Percentiles rank a stretch among this genome's conserved stretches.
phyloP scores from a whole-genome alignment of 352 stramenopile species.

The Globisporangium perplexum region DNA sequence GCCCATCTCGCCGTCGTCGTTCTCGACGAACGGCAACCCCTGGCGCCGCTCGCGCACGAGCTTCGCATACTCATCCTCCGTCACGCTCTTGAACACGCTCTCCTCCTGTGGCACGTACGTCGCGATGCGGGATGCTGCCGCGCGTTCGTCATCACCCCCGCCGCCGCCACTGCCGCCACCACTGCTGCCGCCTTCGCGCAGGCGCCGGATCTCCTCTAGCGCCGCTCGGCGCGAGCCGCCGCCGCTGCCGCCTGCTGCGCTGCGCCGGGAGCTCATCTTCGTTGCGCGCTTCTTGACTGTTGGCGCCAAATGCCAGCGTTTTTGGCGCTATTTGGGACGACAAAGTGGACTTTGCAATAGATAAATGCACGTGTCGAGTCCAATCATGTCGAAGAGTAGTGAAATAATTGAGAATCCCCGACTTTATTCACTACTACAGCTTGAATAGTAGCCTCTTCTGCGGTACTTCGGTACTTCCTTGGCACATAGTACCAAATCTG shows the following conservation, averaged over 20 bases:
- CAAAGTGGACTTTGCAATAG: background rate
- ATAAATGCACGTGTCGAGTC: background rate
- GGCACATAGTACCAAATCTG: too few species aligned
- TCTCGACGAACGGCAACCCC: constrained; percentile 71
- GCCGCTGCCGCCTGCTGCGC: constrained; percentile 27
- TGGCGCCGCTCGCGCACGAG: constrained; percentile 74
- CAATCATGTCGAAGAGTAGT: background rate
- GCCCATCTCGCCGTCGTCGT: constrained; percentile 80
- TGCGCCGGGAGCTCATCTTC: constrained; percentile 56
- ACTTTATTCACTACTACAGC: too few species aligned
- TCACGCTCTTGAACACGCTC: constrained; percentile 83
- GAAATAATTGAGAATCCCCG: background rate
- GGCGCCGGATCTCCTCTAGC: constrained; percentile 72
- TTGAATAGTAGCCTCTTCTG: too few species aligned
- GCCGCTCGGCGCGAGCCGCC: constrained; percentile 38
- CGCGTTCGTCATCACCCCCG: constrained; percentile 3
- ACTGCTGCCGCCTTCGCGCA: constrained; percentile 53
- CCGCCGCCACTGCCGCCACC: background rate
- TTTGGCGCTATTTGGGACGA: background rate
- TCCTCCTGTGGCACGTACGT: constrained; percentile 71
- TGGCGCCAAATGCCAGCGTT: background rate
- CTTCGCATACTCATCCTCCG: constrained; percentile 81
- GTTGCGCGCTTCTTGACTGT: background rate
- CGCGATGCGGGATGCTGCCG: constrained; percentile 40
- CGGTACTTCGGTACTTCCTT: too few species aligned